Evolutionary conservation across 805 yeast species (phyloP).

Genomic region (Spathaspora boniae): DNA sequence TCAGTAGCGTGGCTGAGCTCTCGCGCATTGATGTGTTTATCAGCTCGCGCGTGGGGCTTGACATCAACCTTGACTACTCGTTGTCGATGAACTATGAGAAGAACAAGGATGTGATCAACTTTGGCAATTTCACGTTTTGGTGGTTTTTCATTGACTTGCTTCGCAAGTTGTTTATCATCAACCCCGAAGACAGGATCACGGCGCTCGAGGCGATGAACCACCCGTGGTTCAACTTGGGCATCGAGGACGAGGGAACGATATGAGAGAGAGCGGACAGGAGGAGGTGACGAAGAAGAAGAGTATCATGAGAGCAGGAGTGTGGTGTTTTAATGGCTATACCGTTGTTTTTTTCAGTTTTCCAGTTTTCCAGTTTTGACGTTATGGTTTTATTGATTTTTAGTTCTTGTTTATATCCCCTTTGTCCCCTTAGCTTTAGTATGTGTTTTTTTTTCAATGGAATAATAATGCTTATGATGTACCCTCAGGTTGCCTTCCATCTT

Average conservation of each 20-base stretch:
- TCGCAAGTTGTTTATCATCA: slow-evolving; percentile 34
- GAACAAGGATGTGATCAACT: slow-evolving; percentile 41
- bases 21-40: slow-evolving; percentile 43
- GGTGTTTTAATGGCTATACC: too few relatives aligned
- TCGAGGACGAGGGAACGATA: slow-evolving; percentile 43
- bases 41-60: slow-evolving; percentile 37
- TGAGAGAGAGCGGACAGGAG: too few relatives aligned
- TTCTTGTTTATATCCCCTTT: background rate
- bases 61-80: slow-evolving; percentile 37
- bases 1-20: slow-evolving; percentile 37
- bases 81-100: slow-evolving; percentile 36
- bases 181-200: slow-evolving; percentile 36
- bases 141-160: slow-evolving; percentile 56
- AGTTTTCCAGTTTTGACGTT: slow-evolving; percentile 1
- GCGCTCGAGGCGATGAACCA: slow-evolving; percentile 43
- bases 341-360: background rate
- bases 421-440: background rate
- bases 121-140: slow-evolving; percentile 78
- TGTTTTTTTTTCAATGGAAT: too few relatives aligned
- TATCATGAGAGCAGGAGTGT: too few relatives aligned
- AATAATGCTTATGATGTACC: too few relatives aligned
- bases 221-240: slow-evolving; percentile 48
- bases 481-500: too few relatives aligned
- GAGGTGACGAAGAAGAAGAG: too few relatives aligned
- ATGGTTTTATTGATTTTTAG: slow-evolving; percentile 2